Percentiles rank a stretch among this genome's conserved stretches.
Conservation (phyloP, 352 stramenopile species). For the Pythium aphanidermatum region DNA sequence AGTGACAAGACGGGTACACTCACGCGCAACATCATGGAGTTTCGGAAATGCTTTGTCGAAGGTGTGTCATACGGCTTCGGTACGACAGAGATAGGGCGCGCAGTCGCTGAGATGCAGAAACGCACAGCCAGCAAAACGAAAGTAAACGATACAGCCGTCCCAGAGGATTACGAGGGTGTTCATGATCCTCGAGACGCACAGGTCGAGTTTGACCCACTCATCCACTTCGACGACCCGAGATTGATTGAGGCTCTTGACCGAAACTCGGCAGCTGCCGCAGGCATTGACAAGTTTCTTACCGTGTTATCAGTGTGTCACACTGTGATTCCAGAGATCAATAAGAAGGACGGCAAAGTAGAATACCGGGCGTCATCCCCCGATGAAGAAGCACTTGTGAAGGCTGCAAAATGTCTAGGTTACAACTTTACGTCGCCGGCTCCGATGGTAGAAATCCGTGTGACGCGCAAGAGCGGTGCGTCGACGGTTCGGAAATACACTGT, state of each 20-base stretch:
- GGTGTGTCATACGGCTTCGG: slow-evolving; percentile 82
- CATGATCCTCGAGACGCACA: slow-evolving; percentile 47
- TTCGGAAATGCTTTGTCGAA: slow-evolving; percentile 86
- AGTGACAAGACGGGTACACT: slow-evolving; percentile 98
- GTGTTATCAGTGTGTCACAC: slow-evolving; percentile 71
- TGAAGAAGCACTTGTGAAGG: slow-evolving; percentile 91
- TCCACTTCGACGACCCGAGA: slow-evolving; percentile 69
- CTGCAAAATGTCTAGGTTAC: slow-evolving; percentile 70
- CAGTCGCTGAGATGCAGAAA: slow-evolving; percentile 41
- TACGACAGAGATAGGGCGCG: slow-evolving; percentile 68
- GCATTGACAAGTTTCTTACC: slow-evolving; percentile 67
- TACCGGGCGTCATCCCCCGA: slow-evolving; percentile 91
- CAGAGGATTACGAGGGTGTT: slow-evolving; percentile 10
- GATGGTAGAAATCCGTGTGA: slow-evolving; percentile 44
- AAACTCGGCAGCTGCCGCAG: slow-evolving; percentile 13
- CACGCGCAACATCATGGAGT: slow-evolving; percentile 99
- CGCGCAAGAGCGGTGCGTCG: slow-evolving; percentile 30
- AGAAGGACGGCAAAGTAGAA: slow-evolving; percentile 34
- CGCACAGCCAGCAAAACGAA: slow-evolving; percentile 3
- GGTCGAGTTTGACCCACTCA: slow-evolving; percentile 50
- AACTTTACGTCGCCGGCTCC: slow-evolving; percentile 72
- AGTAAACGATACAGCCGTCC: neutral
- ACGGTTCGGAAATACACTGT: slow-evolving; percentile 43
- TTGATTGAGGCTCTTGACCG: slow-evolving; percentile 38
- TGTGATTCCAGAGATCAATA: slow-evolving; percentile 60